Base-by-base conservation (phyloP, 139 green algal species). In the Chlorella sp. region DNA sequence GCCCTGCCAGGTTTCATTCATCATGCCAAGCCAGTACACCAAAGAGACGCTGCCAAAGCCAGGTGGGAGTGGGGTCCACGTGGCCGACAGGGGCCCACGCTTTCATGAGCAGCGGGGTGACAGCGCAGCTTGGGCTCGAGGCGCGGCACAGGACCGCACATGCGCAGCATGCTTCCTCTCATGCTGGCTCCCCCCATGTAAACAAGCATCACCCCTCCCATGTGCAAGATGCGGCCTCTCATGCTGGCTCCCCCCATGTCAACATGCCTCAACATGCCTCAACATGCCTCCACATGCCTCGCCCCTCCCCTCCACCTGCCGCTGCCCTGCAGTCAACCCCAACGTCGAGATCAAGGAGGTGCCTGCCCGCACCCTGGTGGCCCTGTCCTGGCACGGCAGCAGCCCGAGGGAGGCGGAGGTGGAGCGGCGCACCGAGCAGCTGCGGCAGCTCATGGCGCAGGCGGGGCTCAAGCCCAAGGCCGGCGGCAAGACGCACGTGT, bases 1-100 rank as follows among this genome's bases (percentile, higher is more conserved):
- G 17, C 67, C 36, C 11, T 2, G 8, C 46, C 34, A 79, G 36
- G 88, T 95, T 20, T 89, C 87, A 1, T 95, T 95, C 79, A 88
- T 93, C 32, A 95, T 95, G 92, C 92, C 92, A 28, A 86, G 38
- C 67, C 89, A 92, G 76, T 95, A 94, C 85, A 90, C 83, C 13
- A 80, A 74, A 69, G 87, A 91, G 11, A 91, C 87, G 11, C 85
- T 95, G 51, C 92, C 92, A 4, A 85, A 86, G 77, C 92, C 92
- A 26, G 84, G 77, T 83, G 77, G 30, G 77, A 13, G 1, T 8
- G 60, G 60, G 1, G 13, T 68, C n/a, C n/a, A n/a, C n/a, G n/a
- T n/a, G n/a, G n/a, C n/a, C n/a, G n/a, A n/a, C n/a, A n/a, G n/a
- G n/a, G n/a, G n/a, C n/a, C n/a, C n/a, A n/a, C n/a, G n/a, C n/a